Evolutionary conservation across 345 rosid species (phyloP), one percentile per base, ranked within the genome.

Genomic region (Bruguiera parviflora): DNA sequence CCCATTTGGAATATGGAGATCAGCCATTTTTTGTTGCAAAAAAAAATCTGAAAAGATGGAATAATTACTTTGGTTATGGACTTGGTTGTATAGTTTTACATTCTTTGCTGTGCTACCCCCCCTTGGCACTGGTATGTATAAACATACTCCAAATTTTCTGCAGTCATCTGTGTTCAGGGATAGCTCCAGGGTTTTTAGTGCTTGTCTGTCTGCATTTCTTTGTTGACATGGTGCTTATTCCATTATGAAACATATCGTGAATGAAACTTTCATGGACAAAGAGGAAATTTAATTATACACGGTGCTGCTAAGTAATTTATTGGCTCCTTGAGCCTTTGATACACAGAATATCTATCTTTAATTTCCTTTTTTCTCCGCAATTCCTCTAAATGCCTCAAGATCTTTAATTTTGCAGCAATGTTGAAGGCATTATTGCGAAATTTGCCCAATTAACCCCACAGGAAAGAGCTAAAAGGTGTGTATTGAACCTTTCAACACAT

Each of bases 401-500:
- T 74, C 32, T 78, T 68, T 39, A 37, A 58, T 57, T 69, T 64
- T 77, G 53, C 82, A 89, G 93, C 81, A 85, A 73, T 68, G 73
- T 93, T 56, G 96, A 87, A 78, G 93, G 87, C 67, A 86, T 93
- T 57, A 90, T 93, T 68, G 81, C 87, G n/a, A 93, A 81, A 77
- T 87, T 89, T 68, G 76, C 90, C 51, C 91, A 87, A 68, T 77
- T 87, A 75, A 89, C 91, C 29, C 92, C 96, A 18, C 98, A 90
- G 68, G 98, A 93, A 79, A 87, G 97, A 81, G 92, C 90, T 58
- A 93, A 93, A 81, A 83, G 91, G 97, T 89, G 71, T 29, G 71
- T 1, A 20, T 24, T 65, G 15, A n/a, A 10, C 53, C 52, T 58
- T 72, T 61, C 29, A 15, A 56, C 35, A 27, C n/a, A 8, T 67